Base-by-base conservation (phyloP, 257 asterid species). In the Schizonepeta tenuifolia region DNA sequence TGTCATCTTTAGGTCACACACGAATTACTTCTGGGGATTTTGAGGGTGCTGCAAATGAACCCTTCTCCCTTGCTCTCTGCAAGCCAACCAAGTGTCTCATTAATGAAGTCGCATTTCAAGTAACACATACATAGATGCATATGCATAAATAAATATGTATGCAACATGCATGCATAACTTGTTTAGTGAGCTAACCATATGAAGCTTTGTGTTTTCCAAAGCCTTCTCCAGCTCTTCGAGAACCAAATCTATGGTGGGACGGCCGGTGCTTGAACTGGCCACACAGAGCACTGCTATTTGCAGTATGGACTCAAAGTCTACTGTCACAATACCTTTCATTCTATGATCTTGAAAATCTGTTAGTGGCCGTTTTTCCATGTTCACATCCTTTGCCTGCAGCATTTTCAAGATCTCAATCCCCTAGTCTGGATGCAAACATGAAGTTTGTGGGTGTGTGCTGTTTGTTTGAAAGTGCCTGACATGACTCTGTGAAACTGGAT, bases 381-480 rank as follows among this genome's bases (percentile, higher is more conserved):
- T 83, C 80, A 89, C 96, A 70, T 89, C 97, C 75, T 81, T 91
- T 35, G 97, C 97, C 97, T 91, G 95, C 84, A 87, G 15, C 10
- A 9, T 55, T 60, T 43, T 62, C 72, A 50, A 50, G 66, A 74
- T 31, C 50, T 78, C 28, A 65, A 26, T 65, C 6, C 21, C 41
- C 47, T 18, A 9, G 15, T 0, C 35, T 3, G 18, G 68, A 15
- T 18, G 9, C 44, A 60, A 55, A 58, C 22, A 15, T 21, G 12
- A 28, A 18, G 38, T 8, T 11, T 60, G 18, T 24, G 58, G 14
- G 36, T 53, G 36, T 53, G 76, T 31, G 36, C 8, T n/a, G 70
- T 33, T 47, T 66, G 26, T 61, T 49, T 12, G 3, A 6, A 21
- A 57, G 33, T 9, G 21, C 18, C 26, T 51, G n/a, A 15, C 35